These are phyloP conservation scores for Iberis pinnata DNA, from an alignment of 345 rosid species.

Conservation along the genomic window DNA sequence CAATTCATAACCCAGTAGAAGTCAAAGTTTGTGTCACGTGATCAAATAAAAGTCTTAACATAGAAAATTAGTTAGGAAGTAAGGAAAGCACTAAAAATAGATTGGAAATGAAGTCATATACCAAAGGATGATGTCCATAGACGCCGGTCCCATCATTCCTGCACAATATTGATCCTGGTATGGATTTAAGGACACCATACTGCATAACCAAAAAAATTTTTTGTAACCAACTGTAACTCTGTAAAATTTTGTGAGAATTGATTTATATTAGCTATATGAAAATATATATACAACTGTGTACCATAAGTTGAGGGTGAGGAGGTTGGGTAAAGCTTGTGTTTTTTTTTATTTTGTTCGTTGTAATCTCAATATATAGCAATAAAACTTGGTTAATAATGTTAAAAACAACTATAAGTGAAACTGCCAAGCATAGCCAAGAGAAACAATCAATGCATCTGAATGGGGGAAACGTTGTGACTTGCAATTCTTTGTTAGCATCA, in stretches of 20 bases:
- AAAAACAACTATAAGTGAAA: not conserved
- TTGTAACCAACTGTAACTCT: constrained; percentile 20
- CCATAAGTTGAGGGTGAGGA: constrained; percentile 50
- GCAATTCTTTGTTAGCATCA: constrained; percentile 42
- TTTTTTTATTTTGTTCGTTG: constrained; percentile 38
- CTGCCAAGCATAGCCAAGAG: not conserved
- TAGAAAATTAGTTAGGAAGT: not conserved
- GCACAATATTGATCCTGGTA: constrained; percentile 78
- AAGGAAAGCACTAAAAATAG: not conserved
- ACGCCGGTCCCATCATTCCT: constrained; percentile 80
- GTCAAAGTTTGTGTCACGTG: not conserved
- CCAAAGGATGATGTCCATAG: constrained; percentile 83
- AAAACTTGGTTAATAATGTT: not conserved
- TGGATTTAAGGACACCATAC: constrained; percentile 58
- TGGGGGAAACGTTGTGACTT: constrained; percentile 41
- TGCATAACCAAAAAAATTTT: constrained; percentile 25
- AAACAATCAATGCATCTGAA: constrained; percentile 39
- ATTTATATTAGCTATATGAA: constrained; percentile 11
- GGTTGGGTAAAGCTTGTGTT: constrained; percentile 41
- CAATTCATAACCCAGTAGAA: not conserved
- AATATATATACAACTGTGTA: constrained; percentile 55
- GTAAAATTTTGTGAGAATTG: constrained; percentile 8
- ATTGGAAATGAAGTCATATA: constrained; percentile 31
- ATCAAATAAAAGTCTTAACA: not conserved
- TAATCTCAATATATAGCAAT: constrained; percentile 18